phyloP scores from a whole-genome alignment of 169 alveolate species.

The Amoebophrya sp. region DNA sequence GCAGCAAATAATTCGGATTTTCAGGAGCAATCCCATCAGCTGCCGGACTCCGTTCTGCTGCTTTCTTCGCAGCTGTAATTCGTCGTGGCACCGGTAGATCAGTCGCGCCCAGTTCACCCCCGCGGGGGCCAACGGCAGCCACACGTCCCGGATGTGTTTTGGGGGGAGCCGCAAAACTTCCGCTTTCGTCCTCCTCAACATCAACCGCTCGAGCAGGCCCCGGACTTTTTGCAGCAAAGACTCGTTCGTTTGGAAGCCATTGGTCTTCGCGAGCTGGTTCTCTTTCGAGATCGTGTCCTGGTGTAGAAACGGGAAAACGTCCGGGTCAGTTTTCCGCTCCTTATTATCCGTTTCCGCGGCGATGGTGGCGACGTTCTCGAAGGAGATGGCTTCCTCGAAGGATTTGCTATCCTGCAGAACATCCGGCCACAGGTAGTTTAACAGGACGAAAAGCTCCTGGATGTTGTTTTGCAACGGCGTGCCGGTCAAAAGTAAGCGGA shows the following conservation, averaged over 20 bases:
- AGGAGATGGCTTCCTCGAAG: conserved; percentile 77
- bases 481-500: conserved; percentile 87
- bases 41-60: conserved; percentile 62
- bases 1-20: conserved; percentile 79
- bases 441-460: conserved; percentile 85
- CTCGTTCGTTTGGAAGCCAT: conserved; percentile 58
- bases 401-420: conserved; percentile 87
- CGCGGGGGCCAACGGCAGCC: conserved; percentile 76
- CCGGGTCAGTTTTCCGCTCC: too few species aligned
- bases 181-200: conserved; percentile 77
- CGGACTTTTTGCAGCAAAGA: conserved; percentile 60
- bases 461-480: conserved; percentile 92
- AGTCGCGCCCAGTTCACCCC: conserved; percentile 63
- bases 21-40: conserved; percentile 74
- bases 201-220: conserved; percentile 61
- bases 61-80: conserved; percentile 38
- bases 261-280: conserved; percentile 49
- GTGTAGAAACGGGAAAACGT: too few species aligned
- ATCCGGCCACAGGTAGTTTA: conserved; percentile 95
- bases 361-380: background rate
- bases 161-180: conserved; percentile 76
- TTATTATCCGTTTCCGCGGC: conserved; percentile 18
- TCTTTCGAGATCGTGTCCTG: background rate
- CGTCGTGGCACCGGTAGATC: conserved; percentile 39
- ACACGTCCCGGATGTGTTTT: conserved; percentile 73